Base-by-base conservation (phyloP, 1,139 yeast genomes). In the Kodamaea anthophila region DNA sequence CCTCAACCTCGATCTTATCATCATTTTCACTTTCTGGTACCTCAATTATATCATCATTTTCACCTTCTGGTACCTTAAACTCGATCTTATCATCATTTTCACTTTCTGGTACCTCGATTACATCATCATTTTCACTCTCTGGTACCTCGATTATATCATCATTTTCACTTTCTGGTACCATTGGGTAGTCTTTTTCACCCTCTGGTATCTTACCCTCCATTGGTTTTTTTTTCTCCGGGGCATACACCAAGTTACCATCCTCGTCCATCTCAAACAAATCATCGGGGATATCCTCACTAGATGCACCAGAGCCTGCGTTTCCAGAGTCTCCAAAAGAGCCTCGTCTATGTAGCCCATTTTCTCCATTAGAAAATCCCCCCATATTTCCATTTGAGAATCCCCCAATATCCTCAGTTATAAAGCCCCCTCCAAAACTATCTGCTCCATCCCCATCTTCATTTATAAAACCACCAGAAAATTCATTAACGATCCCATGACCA, bases 221-320 rank as follows among this genome's bases (percentile, higher is more conserved):
- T n/a, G n/a, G n/a, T n/a, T n/a, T n/a, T n/a, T n/a, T n/a, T 21
- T 16, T 26, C 11, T 23, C 23, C 3, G 56, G 57, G 24, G 44
- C 43, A 29, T 49, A 53, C 1, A 52, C 34, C 9, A 53, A 33
- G 13, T 50, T 47, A 2, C 58, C 58, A 15, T 40, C 25, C 4
- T 37, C 45, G 24, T 43, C 37, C 5, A 34, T 26, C 5, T 32
- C 27, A 28, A 54, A 53, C 28, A 39, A 19, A 12, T 36, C 34
- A 21, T 42, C 43, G n/a, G 49, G 43, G 9, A 46, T 13, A 5
- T 42, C 44, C 7, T 32, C 34, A n/a, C n/a, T n/a, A 20, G 22
- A 20, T 5, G 8, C 22, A 10, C 10, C 22, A 20, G 9, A 11
- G 10, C 6, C 6, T 9, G 10, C 6, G 5, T 9, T 9, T 7